Base-by-base conservation (phyloP, 192 early-diverging fungal genomes). In the Backusella tarrabulga region DNA sequence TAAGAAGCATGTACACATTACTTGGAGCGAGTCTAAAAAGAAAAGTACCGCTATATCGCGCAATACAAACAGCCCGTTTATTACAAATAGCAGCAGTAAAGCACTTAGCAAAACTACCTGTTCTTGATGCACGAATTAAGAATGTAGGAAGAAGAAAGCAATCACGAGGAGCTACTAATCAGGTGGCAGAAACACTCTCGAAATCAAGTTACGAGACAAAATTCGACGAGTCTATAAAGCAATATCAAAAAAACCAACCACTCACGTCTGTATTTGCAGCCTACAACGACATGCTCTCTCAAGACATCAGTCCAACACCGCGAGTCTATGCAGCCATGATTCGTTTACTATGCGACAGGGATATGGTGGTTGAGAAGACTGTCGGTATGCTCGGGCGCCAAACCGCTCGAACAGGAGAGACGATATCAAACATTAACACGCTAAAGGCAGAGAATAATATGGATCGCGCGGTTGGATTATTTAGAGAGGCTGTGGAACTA, bases 401-500 rank as follows among this genome's bases (percentile, higher is more conserved):
- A 34, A 32, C 41, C 17, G 71, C 36, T 40, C 81, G 81, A 6
- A 54, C 66, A 21, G 81, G 77, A 34, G 40, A 44, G 2, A 50
- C 34, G 1, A 34, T 78, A 14, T 4, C 35, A 32, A 74, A 60
- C 4, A 46, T 78, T 2, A 32, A 67, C 9, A 38, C 36, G n/a
- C 42, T 82, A 2, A 77, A 81, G 19, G 40, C 19, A 11, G 83
- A 84, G 66, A 63, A 73, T 1, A 84, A 84, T 32, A 69, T 84
- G 1, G 68, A 79, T 56, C 73, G 73, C 15, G 83, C 83, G 19
- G 34, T 84, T 21, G 67, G 74, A 36, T n/a, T 84, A 4, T 84
- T 84, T 67, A 68, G 70, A 6, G 23, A 70, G 0, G 83, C 83
- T 1, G 77, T 84, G 21, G 60, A 52, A 1, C 69, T 67, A 19